Evolutionary conservation across 495 filamentous ascomycete species (phyloP).

Genomic region (Hypoxylon crocopeplum): DNA sequence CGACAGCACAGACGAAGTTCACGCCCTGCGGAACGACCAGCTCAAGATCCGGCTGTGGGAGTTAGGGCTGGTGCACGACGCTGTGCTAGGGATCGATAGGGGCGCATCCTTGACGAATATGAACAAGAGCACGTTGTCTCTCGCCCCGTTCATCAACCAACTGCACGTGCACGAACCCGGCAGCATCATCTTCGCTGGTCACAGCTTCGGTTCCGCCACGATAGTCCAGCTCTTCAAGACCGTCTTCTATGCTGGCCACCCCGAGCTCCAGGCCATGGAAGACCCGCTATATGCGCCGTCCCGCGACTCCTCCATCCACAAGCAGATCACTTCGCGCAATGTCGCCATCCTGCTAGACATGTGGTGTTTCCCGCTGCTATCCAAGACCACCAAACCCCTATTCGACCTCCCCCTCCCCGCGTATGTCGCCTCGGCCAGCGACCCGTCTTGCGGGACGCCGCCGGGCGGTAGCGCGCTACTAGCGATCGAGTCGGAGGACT

Average conservation of each 20-base stretch:
- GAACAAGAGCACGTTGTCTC: slow-evolving; percentile 53
- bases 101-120: slow-evolving; percentile 53
- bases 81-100: slow-evolving; percentile 65
- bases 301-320: slow-evolving; percentile 52
- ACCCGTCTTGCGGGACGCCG: slow-evolving; percentile 25
- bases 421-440: slow-evolving; percentile 47
- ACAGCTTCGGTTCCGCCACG: slow-evolving; percentile 78
- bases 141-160: slow-evolving; percentile 57
- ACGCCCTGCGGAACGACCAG: slow-evolving; percentile 66
- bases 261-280: slow-evolving; percentile 37
- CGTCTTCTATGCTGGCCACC: slow-evolving; percentile 63
- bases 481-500: slow-evolving; percentile 70
- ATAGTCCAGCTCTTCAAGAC: slow-evolving; percentile 76
- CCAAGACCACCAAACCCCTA: slow-evolving; percentile 60
- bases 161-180: slow-evolving; percentile 75
- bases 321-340: slow-evolving; percentile 68
- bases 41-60: slow-evolving; percentile 77
- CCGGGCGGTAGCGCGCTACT: slow-evolving; percentile 61
- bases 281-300: slow-evolving; percentile 58
- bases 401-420: slow-evolving; percentile 71
- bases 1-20: slow-evolving; percentile 60
- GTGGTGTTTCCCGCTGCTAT: slow-evolving; percentile 73
- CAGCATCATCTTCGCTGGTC: slow-evolving; percentile 71
- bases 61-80: slow-evolving; percentile 66
- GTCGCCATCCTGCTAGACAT: slow-evolving; percentile 72